Conservation (phyloP, 768 basidiomycete genomes). For the Termitomyces sp. region DNA sequence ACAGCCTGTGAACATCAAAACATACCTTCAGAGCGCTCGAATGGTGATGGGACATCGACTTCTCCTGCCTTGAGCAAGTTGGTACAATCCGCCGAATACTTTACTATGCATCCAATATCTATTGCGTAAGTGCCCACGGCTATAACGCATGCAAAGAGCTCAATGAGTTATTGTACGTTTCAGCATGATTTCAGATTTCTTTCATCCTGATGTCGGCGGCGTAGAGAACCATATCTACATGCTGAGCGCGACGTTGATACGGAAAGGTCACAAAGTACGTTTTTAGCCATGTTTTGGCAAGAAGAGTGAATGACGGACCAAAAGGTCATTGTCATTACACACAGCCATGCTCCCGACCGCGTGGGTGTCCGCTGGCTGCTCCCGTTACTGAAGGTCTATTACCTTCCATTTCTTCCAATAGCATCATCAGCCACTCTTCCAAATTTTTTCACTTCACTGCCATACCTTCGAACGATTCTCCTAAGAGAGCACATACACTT, state of each 20-base stretch:
- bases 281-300: background rate
- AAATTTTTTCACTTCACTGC: slow-evolving; percentile 88
- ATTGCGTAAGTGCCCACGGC: slow-evolving; percentile 26
- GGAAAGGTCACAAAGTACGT: slow-evolving; percentile 77
- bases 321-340: slow-evolving; percentile 92
- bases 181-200: slow-evolving; percentile 97
- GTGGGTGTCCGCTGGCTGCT: slow-evolving; percentile 88
- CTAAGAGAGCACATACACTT: slow-evolving; percentile 82
- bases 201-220: slow-evolving; percentile 89
- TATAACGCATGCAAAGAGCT: background rate
- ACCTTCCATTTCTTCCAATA: slow-evolving; percentile 86
- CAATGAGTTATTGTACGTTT: background rate
- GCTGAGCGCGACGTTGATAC: slow-evolving; percentile 78
- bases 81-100: background rate
- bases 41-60: background rate
- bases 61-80: background rate
- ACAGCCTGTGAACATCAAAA: background rate
- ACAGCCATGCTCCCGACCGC: slow-evolving; percentile 81
- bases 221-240: slow-evolving; percentile 97
- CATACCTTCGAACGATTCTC: slow-evolving; percentile 86
- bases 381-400: slow-evolving; percentile 87
- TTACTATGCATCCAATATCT: slow-evolving; percentile 27
- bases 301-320: background rate
- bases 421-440: slow-evolving; percentile 92
- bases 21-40: background rate